Percentiles rank a stretch among this genome's conserved stretches.
phyloP scores from a whole-genome alignment of 345 rosid genomes.

The Ailanthus altissimus region DNA sequence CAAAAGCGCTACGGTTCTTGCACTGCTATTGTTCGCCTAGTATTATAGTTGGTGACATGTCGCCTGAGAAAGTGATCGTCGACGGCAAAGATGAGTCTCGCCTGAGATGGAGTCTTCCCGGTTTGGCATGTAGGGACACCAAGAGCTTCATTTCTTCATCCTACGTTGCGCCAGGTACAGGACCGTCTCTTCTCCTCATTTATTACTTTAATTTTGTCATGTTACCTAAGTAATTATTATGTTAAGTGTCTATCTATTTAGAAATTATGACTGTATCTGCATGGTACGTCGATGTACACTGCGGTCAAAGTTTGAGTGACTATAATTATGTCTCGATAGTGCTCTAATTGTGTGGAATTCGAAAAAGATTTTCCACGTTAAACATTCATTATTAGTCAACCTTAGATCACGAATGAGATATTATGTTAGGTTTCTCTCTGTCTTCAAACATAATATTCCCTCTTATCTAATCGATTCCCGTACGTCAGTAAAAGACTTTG shows the following conservation, averaged over 20 bases:
- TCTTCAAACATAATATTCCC: conserved; percentile 5
- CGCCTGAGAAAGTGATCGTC: conserved; percentile 55
- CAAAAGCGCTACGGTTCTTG: conserved; percentile 60
- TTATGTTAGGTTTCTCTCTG: not conserved
- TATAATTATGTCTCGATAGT: not conserved
- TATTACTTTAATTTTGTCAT: not conserved
- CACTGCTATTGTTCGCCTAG: conserved; percentile 47
- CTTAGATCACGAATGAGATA: conserved; percentile 27
- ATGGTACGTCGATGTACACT: not conserved
- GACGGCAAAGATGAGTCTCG: conserved; percentile 54
- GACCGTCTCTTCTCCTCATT: not conserved
- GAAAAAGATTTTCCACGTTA: conserved; percentile 7
- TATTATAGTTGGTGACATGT: conserved; percentile 44
- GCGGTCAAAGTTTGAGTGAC: not conserved
- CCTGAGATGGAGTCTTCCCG: conserved; percentile 45
- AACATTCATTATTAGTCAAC: conserved; percentile 19
- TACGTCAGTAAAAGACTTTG: no score
- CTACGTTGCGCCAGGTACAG: conserved; percentile 68
- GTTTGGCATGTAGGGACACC: conserved; percentile 28
- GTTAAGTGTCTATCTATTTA: not conserved
- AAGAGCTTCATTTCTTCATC: conserved; percentile 44
- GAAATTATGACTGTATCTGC: conserved; percentile 1
- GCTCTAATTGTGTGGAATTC: not conserved
- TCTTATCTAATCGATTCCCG: not conserved
- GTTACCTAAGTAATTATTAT: not conserved